These are phyloP conservation scores for Cladorrhinum sp. DNA, from an alignment of 2,329 filamentous ascomycete species.

Conservation along the genomic window DNA sequence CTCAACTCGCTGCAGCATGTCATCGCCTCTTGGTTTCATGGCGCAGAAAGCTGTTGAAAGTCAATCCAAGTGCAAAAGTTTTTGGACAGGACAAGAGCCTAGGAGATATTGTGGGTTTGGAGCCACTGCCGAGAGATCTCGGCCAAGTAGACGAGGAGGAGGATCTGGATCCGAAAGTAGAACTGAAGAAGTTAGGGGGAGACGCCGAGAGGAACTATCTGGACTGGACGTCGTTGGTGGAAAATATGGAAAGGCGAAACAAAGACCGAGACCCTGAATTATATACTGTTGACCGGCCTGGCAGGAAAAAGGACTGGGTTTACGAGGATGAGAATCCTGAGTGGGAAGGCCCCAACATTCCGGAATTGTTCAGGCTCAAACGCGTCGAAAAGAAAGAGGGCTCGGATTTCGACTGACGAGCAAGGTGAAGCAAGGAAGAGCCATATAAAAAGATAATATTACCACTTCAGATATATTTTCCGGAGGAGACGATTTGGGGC, in stretches of 20 bases:
- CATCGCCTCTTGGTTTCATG: background rate
- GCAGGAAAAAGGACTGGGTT: background rate
- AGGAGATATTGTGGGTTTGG: background rate
- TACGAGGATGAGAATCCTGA: background rate
- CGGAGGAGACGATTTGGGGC: background rate
- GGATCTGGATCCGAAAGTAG: background rate
- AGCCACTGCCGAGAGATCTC: background rate
- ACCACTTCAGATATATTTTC: background rate
- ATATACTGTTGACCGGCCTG: background rate
- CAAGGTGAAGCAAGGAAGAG: background rate
- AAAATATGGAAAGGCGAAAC: background rate
- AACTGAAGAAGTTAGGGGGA: background rate
- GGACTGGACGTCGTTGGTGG: background rate
- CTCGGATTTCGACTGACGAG: background rate
- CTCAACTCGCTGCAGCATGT: background rate
- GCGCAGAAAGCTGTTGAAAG: background rate
- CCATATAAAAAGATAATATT: background rate
- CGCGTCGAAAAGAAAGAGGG: background rate
- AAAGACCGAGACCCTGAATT: background rate
- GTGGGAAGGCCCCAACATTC: background rate
- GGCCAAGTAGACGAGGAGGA: background rate
- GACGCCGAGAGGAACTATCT: background rate
- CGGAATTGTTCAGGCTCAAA: background rate
- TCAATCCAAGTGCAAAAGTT: background rate
- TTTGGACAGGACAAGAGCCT: background rate